Evolutionary conservation across 2,329 filamentous ascomycete genomes (phyloP).

Genomic region (Microdochium trichocladiopsis): DNA sequence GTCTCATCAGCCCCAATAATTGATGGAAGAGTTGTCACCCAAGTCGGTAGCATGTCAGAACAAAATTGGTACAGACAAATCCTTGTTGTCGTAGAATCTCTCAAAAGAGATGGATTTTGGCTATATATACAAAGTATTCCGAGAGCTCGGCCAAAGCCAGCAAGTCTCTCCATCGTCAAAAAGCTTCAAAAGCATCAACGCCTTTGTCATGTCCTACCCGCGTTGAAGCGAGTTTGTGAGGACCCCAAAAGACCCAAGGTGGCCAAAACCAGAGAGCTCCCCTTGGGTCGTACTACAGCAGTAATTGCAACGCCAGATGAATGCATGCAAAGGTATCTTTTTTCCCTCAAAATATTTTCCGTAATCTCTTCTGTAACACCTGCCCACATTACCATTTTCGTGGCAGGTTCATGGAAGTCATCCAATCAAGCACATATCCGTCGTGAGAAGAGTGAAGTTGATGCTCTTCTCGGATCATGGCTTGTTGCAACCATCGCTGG

Average conservation of each 20-base stretch:
- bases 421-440: conserved; percentile 5
- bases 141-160: background rate
- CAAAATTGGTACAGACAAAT: too few relatives aligned
- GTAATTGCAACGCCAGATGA: conserved; percentile 25
- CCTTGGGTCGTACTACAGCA: background rate
- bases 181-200: background rate
- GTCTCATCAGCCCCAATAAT: too few relatives aligned
- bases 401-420: too few relatives aligned
- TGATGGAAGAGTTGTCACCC: too few relatives aligned
- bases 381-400: too few relatives aligned
- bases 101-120: too few relatives aligned
- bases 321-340: conserved; percentile 19
- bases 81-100: too few relatives aligned
- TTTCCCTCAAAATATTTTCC: conserved; percentile 12
- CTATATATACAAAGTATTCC: too few relatives aligned
- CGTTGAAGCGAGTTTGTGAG: background rate
- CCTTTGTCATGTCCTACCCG: background rate
- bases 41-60: too few relatives aligned
- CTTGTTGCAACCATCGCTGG: conserved; percentile 3
- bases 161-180: background rate
- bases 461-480: conserved; percentile 14
- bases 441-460: conserved; percentile 23
- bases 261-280: background rate
- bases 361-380: too few relatives aligned
- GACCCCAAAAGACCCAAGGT: background rate